Evolutionary conservation across 2,329 filamentous ascomycete genomes (phyloP), one percentile per base, ranked within the genome.

Genomic region (Dactylellina sp.): DNA sequence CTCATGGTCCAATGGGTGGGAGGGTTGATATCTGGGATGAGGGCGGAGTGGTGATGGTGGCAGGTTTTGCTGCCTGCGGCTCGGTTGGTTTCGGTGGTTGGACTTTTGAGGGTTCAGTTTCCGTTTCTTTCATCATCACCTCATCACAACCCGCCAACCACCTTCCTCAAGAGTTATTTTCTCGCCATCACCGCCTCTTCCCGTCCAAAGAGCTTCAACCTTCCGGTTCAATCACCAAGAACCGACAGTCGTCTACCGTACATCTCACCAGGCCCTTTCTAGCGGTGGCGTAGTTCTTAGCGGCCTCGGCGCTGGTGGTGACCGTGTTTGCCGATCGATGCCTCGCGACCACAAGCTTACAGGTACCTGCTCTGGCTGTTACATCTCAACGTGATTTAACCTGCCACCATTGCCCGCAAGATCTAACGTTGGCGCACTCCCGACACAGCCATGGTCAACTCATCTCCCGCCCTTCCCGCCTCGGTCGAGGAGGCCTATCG

Each of bases 401-500:
- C 28, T 20, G 20, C 40, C 53, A 59, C 37, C 53, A 7, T 28
- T 5, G 20, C 14, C 37, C 20, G n/a, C 53, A 40, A 53, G 16
- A 40, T 11, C 50, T 55, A 22, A 39, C 50, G 6, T 16, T 40
- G 35, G 2, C 50, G n/a, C 32, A 22, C 32, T 11, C n/a, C 18
- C 24, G 14, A 16, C 50, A 2, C 44, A 66, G 55, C 70, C 49
- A 74, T 74, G 70, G 70, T 74, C 47, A 74, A 60, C 50, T 77
- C 75, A 20, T 76, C 77, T 46, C 87, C 88, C 14, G 82, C 87
- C 42, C 84, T 90, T 2, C 92, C 94, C 18, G 94, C 95, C 14
- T 96, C 93, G 14, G 93, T 98, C 76, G 94, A 99, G 82, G 90
- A 94, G 81, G 93, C 94, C 56, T 99, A 98, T 83, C 93, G 95